Evolutionary conservation across 208 protist genomes (phyloP), one percentile per base, ranked within the genome.

Genomic region (Endotrypanum monterogeii): DNA sequence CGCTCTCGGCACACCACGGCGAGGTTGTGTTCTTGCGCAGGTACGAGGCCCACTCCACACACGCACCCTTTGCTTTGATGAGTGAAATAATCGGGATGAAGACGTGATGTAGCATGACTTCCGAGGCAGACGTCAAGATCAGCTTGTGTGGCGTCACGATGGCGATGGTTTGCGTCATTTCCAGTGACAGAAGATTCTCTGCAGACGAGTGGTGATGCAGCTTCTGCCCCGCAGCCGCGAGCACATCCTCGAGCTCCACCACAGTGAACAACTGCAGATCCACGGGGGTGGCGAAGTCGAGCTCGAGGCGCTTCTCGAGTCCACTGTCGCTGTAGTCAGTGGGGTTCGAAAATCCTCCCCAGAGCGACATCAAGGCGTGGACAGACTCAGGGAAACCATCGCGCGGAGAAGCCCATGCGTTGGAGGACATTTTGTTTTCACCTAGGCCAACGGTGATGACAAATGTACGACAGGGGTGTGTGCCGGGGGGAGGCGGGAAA

Each of bases 31-130:
- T 94, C 79, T 89, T 89, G 79, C 93, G 93, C 54, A 87, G 79
- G 84, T 93, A 97, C 32, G 87, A 90, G 5, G 89, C 91, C 93
- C 93, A 97, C 73, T 94, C 84, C 37, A 94, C 83, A 69, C 61
- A 55, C 20, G 88, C 58, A 18, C 55, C 75, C 67, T 83, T 78
- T 25, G 50, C 35, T 2, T 50, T 61, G 20, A 92, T 48, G 4
- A 91, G 78, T 4, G 75, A 72, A 25, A 97, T 51, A 35, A 84
- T 37, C 9, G 89, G 86, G 14, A 51, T 61, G 54, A 97, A 44
- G 32, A 87, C 58, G 35, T 80, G 67, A 76, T 97, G 90, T 73
- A 97, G 83, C 82, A 87, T 81, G 55, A 95, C 90, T 51, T 79
- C 74, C 39, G 84, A 81, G 7, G 79, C 56, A 6, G 86, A 78